Conservation (phyloP, 2,329 filamentous ascomycete species). For the Dothidotthia symphoricarpi region DNA sequence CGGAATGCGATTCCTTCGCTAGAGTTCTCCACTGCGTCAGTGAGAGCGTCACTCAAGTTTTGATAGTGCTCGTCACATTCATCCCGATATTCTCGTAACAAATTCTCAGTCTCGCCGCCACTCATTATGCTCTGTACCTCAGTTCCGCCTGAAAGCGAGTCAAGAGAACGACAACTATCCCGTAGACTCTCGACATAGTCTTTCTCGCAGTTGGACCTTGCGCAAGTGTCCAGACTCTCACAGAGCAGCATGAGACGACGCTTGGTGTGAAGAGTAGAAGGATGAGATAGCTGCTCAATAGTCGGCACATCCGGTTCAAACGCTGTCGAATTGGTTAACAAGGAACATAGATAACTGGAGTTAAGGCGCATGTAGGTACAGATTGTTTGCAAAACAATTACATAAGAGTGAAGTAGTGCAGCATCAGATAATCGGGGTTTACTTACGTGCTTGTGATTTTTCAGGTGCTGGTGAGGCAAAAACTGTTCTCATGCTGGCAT, state of each 20-base stretch:
- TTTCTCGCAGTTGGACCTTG: constrained; percentile 17
- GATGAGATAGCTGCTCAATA: background rate
- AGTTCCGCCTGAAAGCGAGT: too few species aligned
- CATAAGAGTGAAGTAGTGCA: too few species aligned
- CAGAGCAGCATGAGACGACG: constrained; percentile 16
- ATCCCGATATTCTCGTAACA: constrained; percentile 8
- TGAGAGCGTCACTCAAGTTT: constrained; percentile 5
- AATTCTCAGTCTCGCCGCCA: background rate
- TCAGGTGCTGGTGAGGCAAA: too few species aligned
- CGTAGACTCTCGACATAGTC: constrained; percentile 20
- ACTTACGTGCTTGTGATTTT: too few species aligned
- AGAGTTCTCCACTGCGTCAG: background rate
- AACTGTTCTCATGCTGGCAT: constrained; percentile 4
- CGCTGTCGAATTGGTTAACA: too few species aligned
- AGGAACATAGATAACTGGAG: too few species aligned
- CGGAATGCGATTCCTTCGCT: constrained; percentile 3
- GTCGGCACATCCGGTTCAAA: constrained; percentile 3
- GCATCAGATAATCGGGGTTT: too few species aligned
- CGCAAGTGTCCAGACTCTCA: constrained; percentile 5
- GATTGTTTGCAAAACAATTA: too few species aligned
- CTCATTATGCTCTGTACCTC: background rate
- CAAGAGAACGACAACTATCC: constrained; percentile 18
- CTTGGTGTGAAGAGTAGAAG: too few species aligned
- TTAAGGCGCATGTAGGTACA: too few species aligned
- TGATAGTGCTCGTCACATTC: constrained; percentile 15